These are phyloP conservation scores for Ichthyophthirius multifiliis DNA, from an alignment of 169 alveolate species.

Conservation along the genomic window DNA sequence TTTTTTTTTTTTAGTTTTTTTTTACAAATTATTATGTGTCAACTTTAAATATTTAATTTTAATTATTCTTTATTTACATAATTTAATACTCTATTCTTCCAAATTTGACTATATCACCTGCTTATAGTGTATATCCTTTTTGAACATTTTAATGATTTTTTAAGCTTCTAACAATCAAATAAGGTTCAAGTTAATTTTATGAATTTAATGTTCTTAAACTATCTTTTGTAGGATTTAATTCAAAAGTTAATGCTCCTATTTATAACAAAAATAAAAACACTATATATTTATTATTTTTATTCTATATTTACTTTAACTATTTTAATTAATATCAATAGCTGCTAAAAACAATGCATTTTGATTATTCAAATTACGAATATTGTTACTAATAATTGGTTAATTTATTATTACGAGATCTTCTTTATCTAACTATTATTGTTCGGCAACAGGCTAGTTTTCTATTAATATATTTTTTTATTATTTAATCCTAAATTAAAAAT, in stretches of 20 bases:
- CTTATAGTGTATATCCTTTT: constrained; percentile 65
- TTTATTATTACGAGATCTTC: background rate
- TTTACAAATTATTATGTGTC: too few relatives aligned
- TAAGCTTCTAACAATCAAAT: constrained; percentile 39
- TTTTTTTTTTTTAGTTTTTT: too few relatives aligned
- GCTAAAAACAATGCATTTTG: background rate
- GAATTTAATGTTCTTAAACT: background rate
- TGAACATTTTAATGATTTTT: constrained; percentile 32
- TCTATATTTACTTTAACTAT: background rate
- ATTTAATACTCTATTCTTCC: constrained; percentile 82
- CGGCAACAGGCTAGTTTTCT: background rate
- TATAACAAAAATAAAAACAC: background rate
- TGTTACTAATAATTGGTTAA: background rate
- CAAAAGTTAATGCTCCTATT: background rate
- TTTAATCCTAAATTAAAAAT: too few relatives aligned
- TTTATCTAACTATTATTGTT: background rate
- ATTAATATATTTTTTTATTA: too few relatives aligned
- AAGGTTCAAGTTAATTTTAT: background rate
- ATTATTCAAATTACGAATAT: background rate
- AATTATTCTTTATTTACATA: constrained; percentile 61
- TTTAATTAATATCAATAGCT: background rate
- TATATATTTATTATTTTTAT: background rate
- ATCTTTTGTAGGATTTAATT: background rate
- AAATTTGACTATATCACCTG: constrained; percentile 80
- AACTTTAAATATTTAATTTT: too few relatives aligned